Evolutionary conservation across 768 basidiomycete genomes (phyloP).

Genomic region (Tulasnella sp.): DNA sequence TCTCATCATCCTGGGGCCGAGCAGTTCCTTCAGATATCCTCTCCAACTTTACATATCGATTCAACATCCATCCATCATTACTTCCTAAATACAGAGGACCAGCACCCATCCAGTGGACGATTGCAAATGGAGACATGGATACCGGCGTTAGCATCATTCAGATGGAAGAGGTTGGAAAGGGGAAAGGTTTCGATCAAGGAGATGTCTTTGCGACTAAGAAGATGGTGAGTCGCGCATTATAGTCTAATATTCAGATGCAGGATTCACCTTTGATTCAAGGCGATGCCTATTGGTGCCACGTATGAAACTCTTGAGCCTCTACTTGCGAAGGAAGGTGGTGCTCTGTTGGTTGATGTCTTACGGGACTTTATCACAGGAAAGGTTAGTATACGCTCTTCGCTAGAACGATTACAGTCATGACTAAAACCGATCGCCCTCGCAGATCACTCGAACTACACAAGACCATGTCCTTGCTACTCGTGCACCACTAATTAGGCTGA

Average conservation of each 20-base stretch:
- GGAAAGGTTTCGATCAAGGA: constrained; percentile 67
- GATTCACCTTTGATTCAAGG: constrained; percentile 27
- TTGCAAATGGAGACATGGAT: constrained; percentile 49
- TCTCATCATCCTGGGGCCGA: constrained; percentile 86
- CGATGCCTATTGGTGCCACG: constrained; percentile 36
- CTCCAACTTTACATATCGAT: constrained; percentile 45
- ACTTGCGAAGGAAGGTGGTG: constrained; percentile 53
- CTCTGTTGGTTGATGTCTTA: constrained; percentile 56
- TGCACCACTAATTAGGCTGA: constrained; percentile 47
- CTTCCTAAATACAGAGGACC: constrained; percentile 82
- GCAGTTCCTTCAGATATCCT: constrained; percentile 58
- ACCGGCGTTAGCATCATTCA: constrained; percentile 75
- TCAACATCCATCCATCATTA: constrained; percentile 86
- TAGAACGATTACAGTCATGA: constrained; percentile 1
- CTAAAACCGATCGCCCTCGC: not conserved
- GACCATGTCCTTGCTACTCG: constrained; percentile 28
- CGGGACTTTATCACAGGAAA: constrained; percentile 46
- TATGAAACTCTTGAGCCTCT: constrained; percentile 44
- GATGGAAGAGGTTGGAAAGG: constrained; percentile 43
- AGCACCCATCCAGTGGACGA: constrained; percentile 75
- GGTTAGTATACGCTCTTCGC: constrained; percentile 27
- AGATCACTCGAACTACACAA: constrained; percentile 45
- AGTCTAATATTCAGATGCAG: not conserved
- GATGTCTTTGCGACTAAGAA: constrained; percentile 44
- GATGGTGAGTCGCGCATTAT: constrained; percentile 36